These are phyloP conservation scores for Colletotrichum truncatum DNA, from an alignment of 2,329 filamentous ascomycete species.

Conservation along the genomic window DNA sequence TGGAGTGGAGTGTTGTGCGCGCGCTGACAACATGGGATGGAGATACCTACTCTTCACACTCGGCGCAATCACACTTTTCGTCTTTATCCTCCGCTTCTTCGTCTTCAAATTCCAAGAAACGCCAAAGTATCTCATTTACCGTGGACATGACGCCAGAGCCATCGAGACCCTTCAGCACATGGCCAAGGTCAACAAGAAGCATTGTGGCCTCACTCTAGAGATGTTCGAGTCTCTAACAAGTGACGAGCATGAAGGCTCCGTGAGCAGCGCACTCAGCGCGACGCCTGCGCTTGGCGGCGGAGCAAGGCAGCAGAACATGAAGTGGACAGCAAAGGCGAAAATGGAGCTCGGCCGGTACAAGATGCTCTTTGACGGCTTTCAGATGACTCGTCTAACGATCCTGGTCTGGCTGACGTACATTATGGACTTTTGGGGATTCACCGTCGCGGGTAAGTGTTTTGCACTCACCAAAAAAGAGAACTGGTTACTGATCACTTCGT, in stretches of 20 bases:
- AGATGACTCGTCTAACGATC: constrained; percentile 46
- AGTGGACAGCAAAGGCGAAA: constrained; percentile 14
- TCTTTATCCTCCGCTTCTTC: constrained; percentile 64
- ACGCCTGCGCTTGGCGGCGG: constrained; percentile 22
- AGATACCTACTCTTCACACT: constrained; percentile 64
- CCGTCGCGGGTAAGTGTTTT: constrained; percentile 43
- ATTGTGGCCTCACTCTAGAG: constrained; percentile 12
- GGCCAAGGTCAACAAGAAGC: constrained; percentile 56
- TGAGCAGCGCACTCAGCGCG: constrained; percentile 30
- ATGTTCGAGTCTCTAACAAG: constrained; percentile 26
- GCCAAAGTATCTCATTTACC: constrained; percentile 66
- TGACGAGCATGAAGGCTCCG: constrained; percentile 30
- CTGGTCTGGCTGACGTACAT: constrained; percentile 48
- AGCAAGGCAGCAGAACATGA: constrained; percentile 26
- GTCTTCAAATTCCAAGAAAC: constrained; percentile 66
- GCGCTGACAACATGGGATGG: constrained; percentile 65
- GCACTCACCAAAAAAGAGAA: fast-evolving
- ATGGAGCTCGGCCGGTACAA: constrained; percentile 36
- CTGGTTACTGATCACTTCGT: background rate
- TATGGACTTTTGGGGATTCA: constrained; percentile 49
- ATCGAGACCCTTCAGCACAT: constrained; percentile 63
- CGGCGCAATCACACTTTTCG: constrained; percentile 61
- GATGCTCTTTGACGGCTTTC: constrained; percentile 42
- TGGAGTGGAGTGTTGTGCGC: constrained; percentile 41
- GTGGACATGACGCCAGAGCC: constrained; percentile 61